These are phyloP conservation scores for Amylocystis lapponica DNA, from an alignment of 768 basidiomycete species.

Conservation along the genomic window DNA sequence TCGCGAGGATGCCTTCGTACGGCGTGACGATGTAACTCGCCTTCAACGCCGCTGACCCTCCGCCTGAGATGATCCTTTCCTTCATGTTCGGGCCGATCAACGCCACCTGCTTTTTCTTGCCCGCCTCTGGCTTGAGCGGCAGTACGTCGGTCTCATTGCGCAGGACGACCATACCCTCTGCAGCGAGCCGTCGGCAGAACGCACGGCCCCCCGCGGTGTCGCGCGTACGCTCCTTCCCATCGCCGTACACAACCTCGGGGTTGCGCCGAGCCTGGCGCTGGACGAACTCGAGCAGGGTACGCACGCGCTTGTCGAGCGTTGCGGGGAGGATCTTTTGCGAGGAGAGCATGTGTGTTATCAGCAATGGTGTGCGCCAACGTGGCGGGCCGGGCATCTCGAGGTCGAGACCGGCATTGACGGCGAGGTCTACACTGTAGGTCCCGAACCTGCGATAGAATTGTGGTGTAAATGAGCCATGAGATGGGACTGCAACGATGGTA, in stretches of 20 bases:
- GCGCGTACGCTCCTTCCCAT: conserved; percentile 50
- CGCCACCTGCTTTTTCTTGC: conserved; percentile 43
- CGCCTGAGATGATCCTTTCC: conserved; percentile 63
- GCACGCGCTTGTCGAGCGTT: conserved; percentile 46
- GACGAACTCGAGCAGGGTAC: conserved; percentile 47
- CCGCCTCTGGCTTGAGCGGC: conserved; percentile 35
- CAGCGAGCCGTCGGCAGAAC: conserved; percentile 53
- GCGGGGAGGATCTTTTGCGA: conserved; percentile 43
- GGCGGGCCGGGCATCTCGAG: conserved; percentile 43
- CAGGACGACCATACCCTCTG: conserved; percentile 59
- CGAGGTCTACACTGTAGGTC: conserved; percentile 35
- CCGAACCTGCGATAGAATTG: conserved; percentile 28
- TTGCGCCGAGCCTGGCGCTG: conserved; percentile 51
- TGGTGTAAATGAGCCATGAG: background rate
- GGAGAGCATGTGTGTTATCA: conserved; percentile 34
- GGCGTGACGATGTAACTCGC: conserved; percentile 62
- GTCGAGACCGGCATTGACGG: conserved; percentile 43
- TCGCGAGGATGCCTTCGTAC: conserved; percentile 50
- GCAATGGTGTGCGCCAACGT: conserved; percentile 33
- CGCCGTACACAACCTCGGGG: conserved; percentile 57
- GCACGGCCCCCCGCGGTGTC: conserved; percentile 46
- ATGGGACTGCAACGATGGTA: background rate
- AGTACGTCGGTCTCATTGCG: conserved; percentile 55
- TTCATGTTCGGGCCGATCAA: conserved; percentile 68
- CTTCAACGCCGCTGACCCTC: conserved; percentile 68